A percentile compares a stretch with the other conserved stretches of the same genome.
Conservation (phyloP, 1,284 basidiomycete species). For the Marasmius tenuissimus region DNA sequence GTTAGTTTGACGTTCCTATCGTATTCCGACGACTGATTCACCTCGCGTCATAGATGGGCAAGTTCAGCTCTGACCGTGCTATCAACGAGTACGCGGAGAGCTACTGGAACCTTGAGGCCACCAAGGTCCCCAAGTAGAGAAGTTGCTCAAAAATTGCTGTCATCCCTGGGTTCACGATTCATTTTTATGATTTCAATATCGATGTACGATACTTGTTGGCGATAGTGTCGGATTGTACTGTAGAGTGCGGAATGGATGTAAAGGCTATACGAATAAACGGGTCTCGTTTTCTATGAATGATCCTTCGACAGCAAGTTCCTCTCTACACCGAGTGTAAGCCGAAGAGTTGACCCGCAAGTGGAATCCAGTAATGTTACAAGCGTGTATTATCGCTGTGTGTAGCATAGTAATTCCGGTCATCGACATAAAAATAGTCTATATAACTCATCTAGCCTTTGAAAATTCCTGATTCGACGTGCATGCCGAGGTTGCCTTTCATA, state of each 20-base stretch:
- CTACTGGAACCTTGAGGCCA: conserved; percentile 70
- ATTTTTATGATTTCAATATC: too few relatives aligned
- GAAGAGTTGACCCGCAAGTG: too few relatives aligned
- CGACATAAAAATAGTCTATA: background rate
- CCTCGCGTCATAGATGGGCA: conserved; percentile 71
- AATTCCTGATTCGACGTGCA: conserved; percentile 45
- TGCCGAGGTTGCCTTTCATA: conserved; percentile 59
- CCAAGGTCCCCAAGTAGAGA: conserved; percentile 23
- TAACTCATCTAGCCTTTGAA: conserved; percentile 36
- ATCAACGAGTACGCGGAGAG: conserved; percentile 88
- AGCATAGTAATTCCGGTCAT: background rate
- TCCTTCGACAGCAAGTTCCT: too few relatives aligned
- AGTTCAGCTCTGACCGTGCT: conserved; percentile 90
- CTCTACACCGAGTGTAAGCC: too few relatives aligned
- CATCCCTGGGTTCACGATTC: too few relatives aligned
- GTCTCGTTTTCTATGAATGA: too few relatives aligned
- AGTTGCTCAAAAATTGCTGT: background rate
- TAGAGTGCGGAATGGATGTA: too few relatives aligned
- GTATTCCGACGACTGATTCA: background rate
- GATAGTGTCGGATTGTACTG: too few relatives aligned
- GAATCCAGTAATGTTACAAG: too few relatives aligned
- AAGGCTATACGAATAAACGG: too few relatives aligned
- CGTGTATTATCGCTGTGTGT: background rate
- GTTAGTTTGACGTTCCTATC: conserved; percentile 29
- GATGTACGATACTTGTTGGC: too few relatives aligned